Base-by-base conservation (phyloP, 306 rosid genomes). In the Vigna hirtella region DNA sequence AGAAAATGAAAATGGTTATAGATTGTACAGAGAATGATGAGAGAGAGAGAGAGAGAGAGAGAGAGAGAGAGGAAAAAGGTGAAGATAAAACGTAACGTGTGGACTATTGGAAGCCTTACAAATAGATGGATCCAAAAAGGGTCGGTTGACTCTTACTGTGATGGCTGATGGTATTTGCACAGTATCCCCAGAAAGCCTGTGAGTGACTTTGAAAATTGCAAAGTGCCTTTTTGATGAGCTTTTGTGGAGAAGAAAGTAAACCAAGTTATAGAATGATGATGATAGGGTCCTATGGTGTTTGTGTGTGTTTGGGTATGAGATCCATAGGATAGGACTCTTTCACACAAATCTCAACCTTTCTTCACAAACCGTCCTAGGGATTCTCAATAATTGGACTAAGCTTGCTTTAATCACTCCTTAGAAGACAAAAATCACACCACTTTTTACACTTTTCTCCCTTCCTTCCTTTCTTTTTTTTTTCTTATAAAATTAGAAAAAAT, bases 41-140 rank as follows among this genome's bases (percentile, higher is more conserved):
- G 71, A 55, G 74, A 69, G n/a, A 30, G 66, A 36, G 48, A 53
- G 43, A 38, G 43, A 30, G 66, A 36, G 48, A 53, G 43, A 38
- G 43, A 9, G 3, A 28, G 50, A 30, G 45, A 63, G 17, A 40
- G 7, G 50, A 30, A 48, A 26, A 56, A 17, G 72, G 26, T 43
- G 77, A 48, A 82, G 93, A 90, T 89, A 89, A 88, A 91, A 78
- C 80, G 77, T 64, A 83, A 58, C 66, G 88, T 90, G 99, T 95
- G 98, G 99, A 95, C 61, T 84, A 80, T 72, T 81, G 84, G 90
- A 93, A 93, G 89, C 99, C 99, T 88, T 91, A 91, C 96, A 91
- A 89, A 88, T 82, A 73, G 88, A 88, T 74, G 77, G 52, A 82
- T 84, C 94, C 99, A 93, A 93, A 95, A 87, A 84, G 91, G 88